phyloP scores from a whole-genome alignment of 2,329 filamentous ascomycete species.

The Verruconis gallopava region DNA sequence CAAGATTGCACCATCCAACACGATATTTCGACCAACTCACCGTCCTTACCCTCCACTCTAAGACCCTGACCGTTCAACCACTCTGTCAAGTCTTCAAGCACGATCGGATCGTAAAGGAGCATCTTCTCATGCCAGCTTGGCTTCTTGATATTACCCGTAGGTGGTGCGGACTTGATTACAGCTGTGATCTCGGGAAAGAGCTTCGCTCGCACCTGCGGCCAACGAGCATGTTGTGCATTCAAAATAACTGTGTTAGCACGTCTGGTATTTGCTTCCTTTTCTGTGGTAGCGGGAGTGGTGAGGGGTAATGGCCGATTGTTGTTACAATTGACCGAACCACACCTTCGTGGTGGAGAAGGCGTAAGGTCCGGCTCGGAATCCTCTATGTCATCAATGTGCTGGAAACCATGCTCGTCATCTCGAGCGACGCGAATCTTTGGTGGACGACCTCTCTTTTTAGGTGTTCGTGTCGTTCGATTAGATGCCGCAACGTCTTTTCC shows the following conservation, averaged over 20 bases:
- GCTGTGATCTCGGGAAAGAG: conserved; percentile 37
- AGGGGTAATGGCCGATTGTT: neutral
- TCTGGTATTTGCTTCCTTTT: conserved; percentile 1
- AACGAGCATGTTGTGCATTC: conserved; percentile 16
- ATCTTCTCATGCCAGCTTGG: conserved; percentile 86
- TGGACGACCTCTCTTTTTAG: neutral
- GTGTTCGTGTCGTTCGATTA: neutral
- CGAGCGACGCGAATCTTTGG: too few species aligned
- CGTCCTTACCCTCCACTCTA: conserved; percentile 32
- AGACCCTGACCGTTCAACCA: conserved; percentile 54
- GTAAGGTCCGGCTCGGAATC: conserved; percentile 28
- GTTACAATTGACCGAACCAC: neutral
- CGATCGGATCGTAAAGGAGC: conserved; percentile 79
- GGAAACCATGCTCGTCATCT: too few species aligned
- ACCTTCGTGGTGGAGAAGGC: conserved; percentile 19
- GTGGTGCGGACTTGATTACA: conserved; percentile 32
- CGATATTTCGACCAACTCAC: conserved; percentile 18
- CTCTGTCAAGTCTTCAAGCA: conserved; percentile 68
- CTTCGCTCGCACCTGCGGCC: conserved; percentile 20
- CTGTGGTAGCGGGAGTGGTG: neutral
- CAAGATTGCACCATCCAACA: conserved; percentile 64
- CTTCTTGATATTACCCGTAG: conserved; percentile 24
- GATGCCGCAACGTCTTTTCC: too few species aligned
- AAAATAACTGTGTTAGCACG: neutral
- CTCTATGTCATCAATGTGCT: conserved; percentile 22